A percentile compares a stretch with the other conserved stretches of the same genome.
Conservation (phyloP, 2,329 filamentous ascomycete genomes). For the Blastomyces gilchristii region DNA sequence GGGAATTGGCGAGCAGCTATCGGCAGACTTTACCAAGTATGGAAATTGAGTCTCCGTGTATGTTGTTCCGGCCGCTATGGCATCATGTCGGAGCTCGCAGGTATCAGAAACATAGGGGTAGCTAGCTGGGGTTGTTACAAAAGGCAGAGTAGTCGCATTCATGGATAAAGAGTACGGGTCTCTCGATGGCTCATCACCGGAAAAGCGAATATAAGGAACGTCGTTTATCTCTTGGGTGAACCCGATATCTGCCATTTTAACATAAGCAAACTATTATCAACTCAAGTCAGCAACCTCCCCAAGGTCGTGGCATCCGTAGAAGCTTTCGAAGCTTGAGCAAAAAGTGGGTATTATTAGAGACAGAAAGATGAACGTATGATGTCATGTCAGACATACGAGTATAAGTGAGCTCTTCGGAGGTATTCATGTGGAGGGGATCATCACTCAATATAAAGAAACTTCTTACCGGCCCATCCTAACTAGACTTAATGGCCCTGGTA, state of each 20-base stretch:
- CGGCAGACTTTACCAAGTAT: slow-evolving; percentile 11
- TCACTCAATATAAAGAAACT: slow-evolving; percentile 2
- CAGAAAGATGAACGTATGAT: not conserved
- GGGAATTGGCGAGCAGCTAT: slow-evolving; percentile 6
- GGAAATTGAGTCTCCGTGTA: slow-evolving; percentile 12
- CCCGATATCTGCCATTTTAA: not conserved
- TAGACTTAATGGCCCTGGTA: not conserved
- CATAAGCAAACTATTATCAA: not conserved
- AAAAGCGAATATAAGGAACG: slow-evolving; percentile 8
- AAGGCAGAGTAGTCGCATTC: slow-evolving; percentile 3
- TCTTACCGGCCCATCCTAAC: not conserved
- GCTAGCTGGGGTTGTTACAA: slow-evolving; percentile 1
- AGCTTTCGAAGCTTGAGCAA: not conserved
- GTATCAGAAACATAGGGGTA: slow-evolving; percentile 1
- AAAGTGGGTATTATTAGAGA: not conserved
- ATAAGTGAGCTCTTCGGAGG: not conserved
- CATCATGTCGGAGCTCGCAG: not conserved
- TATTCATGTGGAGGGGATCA: not conserved
- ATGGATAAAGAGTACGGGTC: slow-evolving; percentile 4
- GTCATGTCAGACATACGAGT: not conserved
- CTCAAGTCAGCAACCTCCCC: not conserved
- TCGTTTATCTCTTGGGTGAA: slow-evolving; percentile 2
- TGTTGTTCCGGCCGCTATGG: slow-evolving; percentile 4
- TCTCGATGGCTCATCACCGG: slow-evolving; percentile 2
- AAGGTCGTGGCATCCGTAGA: not conserved